These are phyloP conservation scores for Mucor piriformis DNA, from an alignment of 371 early-diverging fungal genomes.

Conservation along the genomic window DNA sequence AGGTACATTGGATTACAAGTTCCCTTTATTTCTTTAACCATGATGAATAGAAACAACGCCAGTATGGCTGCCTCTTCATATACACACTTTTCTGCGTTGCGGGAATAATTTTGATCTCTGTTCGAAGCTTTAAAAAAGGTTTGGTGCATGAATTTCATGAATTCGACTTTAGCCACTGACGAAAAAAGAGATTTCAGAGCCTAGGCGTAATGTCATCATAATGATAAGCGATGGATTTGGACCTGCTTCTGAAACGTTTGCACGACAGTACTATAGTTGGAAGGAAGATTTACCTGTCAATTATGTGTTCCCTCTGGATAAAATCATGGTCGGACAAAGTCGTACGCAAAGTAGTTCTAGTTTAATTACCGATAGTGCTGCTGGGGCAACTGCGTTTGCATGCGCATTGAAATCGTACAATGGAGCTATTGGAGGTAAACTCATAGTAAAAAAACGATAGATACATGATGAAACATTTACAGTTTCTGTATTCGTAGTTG, in stretches of 20 bases:
- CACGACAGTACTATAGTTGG: slow-evolving; percentile 74
- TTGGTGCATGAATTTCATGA: too few species aligned
- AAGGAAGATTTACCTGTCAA: slow-evolving; percentile 42
- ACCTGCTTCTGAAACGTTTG: slow-evolving; percentile 92
- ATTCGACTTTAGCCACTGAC: not conserved
- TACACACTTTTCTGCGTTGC: not conserved
- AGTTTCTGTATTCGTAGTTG: slow-evolving; percentile 31
- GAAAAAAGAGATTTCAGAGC: slow-evolving; percentile 4
- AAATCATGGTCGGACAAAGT: slow-evolving; percentile 83
- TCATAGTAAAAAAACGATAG: not conserved
- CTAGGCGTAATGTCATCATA: slow-evolving; percentile 74
- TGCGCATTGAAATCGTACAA: slow-evolving; percentile 87
- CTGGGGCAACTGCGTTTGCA: slow-evolving; percentile 94
- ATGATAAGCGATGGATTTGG: slow-evolving; percentile 95
- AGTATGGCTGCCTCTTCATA: not conserved
- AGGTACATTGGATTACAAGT: too few species aligned
- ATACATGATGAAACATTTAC: not conserved
- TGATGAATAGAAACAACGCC: not conserved
- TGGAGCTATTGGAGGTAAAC: slow-evolving; percentile 74
- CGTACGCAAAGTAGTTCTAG: slow-evolving; percentile 84
- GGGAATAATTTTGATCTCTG: not conserved
- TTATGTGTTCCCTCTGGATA: slow-evolving; percentile 70
- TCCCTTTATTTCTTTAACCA: too few species aligned
- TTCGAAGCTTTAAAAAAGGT: not conserved
- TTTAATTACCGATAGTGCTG: slow-evolving; percentile 94